These are phyloP conservation scores for Chaetomiaceae sp. DNA, from an alignment of 2,329 filamentous ascomycete species.

Conservation along the genomic window DNA sequence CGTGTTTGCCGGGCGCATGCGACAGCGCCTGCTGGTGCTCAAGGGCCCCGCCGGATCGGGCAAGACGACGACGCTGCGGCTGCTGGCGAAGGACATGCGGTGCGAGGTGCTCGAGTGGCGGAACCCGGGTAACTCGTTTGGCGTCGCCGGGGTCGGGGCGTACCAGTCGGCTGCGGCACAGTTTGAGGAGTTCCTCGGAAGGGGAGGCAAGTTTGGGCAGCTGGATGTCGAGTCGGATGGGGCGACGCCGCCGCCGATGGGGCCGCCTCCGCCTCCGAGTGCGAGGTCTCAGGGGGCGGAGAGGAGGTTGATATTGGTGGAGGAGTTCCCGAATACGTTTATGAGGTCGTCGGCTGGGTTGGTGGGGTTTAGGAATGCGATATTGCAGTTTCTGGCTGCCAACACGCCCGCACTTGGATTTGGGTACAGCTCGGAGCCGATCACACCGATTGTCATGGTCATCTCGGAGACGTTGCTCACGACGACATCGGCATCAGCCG, in stretches of 20 bases:
- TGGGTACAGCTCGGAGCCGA: slow-evolving; percentile 40
- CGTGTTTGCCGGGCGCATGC: slow-evolving; percentile 60
- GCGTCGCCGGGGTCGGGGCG: slow-evolving; percentile 55
- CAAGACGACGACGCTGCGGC: slow-evolving; percentile 80
- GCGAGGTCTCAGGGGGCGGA: slow-evolving; percentile 13
- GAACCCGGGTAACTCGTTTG: slow-evolving; percentile 64
- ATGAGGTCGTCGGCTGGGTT: slow-evolving; percentile 60
- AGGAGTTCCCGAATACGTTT: slow-evolving; percentile 78
- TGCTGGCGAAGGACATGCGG: slow-evolving; percentile 73
- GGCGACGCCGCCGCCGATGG: slow-evolving; percentile 8
- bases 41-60: slow-evolving; percentile 89
- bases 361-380: slow-evolving; percentile 66
- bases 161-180: slow-evolving; percentile 69
- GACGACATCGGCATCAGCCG: slow-evolving; percentile 76
- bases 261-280: slow-evolving; percentile 2
- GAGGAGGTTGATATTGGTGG: slow-evolving; percentile 65
- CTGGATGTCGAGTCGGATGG: slow-evolving; percentile 28
- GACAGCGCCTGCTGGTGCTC: slow-evolving; percentile 73
- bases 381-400: slow-evolving; percentile 70
- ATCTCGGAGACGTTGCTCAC: slow-evolving; percentile 88
- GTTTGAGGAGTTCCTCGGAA: slow-evolving; percentile 87
- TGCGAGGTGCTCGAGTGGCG: slow-evolving; percentile 85
- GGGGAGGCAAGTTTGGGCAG: slow-evolving; percentile 72
- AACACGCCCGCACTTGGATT: slow-evolving; percentile 55
- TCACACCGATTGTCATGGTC: slow-evolving; percentile 78